Conservation (phyloP, 2,329 filamentous ascomycete genomes). For the Fusarium sp. region DNA sequence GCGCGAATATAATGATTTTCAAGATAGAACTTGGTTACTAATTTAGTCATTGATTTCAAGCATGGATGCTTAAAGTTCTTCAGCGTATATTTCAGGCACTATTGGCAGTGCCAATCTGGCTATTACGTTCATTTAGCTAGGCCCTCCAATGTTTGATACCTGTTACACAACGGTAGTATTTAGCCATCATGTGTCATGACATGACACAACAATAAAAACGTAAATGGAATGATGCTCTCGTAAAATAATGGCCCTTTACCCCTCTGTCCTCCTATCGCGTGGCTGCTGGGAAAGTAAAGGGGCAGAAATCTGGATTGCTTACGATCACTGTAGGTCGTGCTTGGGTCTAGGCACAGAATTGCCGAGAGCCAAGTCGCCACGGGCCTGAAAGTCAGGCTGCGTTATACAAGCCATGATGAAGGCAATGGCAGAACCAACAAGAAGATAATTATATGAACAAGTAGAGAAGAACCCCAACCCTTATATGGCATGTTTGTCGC, state of each 20-base stretch:
- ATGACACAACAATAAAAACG: not conserved
- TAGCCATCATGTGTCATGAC: not conserved
- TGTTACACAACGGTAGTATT: not conserved
- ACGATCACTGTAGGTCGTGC: conserved; percentile 1
- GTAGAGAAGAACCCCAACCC: not conserved
- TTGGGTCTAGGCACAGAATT: conserved; percentile 28
- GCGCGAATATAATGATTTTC: no score
- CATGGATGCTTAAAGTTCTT: no score
- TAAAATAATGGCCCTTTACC: not conserved
- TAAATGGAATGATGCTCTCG: not conserved
- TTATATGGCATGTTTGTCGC: conserved; percentile 9
- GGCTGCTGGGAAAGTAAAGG: not conserved
- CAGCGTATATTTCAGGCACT: no score
- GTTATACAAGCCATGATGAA: conserved; percentile 3
- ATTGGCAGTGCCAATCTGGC: no score
- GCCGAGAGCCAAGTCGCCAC: conserved; percentile 33
- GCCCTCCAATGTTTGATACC: not conserved
- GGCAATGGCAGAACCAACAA: not conserved
- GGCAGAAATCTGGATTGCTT: conserved; percentile 4
- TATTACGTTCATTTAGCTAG: no score
- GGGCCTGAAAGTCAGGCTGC: not conserved
- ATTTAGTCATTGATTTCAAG: no score
- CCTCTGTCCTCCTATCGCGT: not conserved
- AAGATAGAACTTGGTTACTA: no score
- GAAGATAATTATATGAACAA: not conserved